Base-by-base conservation (phyloP, 371 early-diverging fungal species). In the Mucor indicus region DNA sequence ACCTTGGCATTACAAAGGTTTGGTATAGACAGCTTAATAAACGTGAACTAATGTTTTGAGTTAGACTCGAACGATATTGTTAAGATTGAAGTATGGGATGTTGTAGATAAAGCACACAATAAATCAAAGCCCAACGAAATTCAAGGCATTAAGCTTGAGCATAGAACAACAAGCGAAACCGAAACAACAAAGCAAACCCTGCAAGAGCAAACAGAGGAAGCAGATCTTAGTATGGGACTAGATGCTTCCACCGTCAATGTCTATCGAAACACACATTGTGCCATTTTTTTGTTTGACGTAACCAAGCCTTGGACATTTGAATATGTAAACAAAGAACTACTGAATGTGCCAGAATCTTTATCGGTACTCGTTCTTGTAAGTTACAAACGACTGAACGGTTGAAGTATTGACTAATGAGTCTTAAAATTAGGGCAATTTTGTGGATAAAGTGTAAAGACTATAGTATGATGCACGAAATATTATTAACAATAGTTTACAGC, bases 81-180 rank as follows among this genome's bases (percentile, higher is more conserved):
- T 42, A 85, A 85, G 53, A 75, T 85, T 36, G 85, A 85, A 47
- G 62, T 85, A 15, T 85, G 85, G 85, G 85, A 85, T 63, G 82
- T 85, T 0, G 83, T 85, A 2, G 85, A 85, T 54, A 79, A 78
- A 19, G 83, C 69, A 8, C 62, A 69, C 31, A 75, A 72, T 35
- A 68, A 68, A 11, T 37, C 36, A 11, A 39, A 45, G 1, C 30
- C 48, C 20, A 57, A 41, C 4, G 30, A 46, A 22, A 60, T 59
- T 22, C 32, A 53, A 1, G 67, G 69, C 6, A 76, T 76, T 16
- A 76, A 76, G 31, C 62, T 72, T 5, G 68, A 76, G 27, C 73
- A 72, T 40, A 44, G 50, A 17, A 13, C 49, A 51, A n/a, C 48
- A 21, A 20, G 54, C 21, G 19, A 29, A 16, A 4, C 32, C 25